Percentiles rank a stretch among this genome's conserved stretches.
These are phyloP conservation scores for Colletotrichum costaricense DNA, from an alignment of 2,329 filamentous ascomycete species.

Conservation along the genomic window DNA sequence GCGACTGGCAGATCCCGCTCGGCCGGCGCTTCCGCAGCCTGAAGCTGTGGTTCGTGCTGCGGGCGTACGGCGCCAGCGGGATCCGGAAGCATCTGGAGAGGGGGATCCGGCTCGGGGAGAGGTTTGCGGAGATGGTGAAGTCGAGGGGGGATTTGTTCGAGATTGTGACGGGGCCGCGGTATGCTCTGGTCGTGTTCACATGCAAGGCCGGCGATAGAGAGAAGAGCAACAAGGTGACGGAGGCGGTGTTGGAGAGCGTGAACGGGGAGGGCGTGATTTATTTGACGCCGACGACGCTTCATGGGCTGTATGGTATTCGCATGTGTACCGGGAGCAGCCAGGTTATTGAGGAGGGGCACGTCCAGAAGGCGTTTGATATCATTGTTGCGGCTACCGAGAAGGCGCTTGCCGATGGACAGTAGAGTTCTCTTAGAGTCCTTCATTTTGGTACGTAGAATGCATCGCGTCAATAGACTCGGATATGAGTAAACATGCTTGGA, in stretches of 20 bases:
- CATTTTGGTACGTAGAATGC: background rate
- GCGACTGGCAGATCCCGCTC: conserved; percentile 97
- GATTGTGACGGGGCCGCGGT: conserved; percentile 79
- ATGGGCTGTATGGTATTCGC: conserved; percentile 80
- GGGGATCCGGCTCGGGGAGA: conserved; percentile 76
- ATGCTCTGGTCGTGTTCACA: conserved; percentile 83
- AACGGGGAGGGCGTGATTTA: conserved; percentile 83
- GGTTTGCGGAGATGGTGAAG: conserved; percentile 72
- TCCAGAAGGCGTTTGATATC: conserved; percentile 79
- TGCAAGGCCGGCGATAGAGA: conserved; percentile 56
- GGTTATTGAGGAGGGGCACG: conserved; percentile 76
- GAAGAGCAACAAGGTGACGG: conserved; percentile 75
- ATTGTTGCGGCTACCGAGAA: conserved; percentile 74
- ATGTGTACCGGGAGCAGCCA: conserved; percentile 79
- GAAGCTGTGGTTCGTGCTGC: conserved; percentile 95
- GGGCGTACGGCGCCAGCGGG: conserved; percentile 83
- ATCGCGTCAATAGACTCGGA: background rate
- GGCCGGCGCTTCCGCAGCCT: conserved; percentile 88
- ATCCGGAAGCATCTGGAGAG: conserved; percentile 79
- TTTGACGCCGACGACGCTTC: conserved; percentile 81
- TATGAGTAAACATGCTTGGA: background rate
- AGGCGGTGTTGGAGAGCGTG: conserved; percentile 79
- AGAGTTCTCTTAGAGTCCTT: background rate
- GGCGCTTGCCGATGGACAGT: conserved; percentile 47
- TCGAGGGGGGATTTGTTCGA: conserved; percentile 77